phyloP scores from a whole-genome alignment of 257 asterid genomes.

The Solanum ossicruentum region DNA sequence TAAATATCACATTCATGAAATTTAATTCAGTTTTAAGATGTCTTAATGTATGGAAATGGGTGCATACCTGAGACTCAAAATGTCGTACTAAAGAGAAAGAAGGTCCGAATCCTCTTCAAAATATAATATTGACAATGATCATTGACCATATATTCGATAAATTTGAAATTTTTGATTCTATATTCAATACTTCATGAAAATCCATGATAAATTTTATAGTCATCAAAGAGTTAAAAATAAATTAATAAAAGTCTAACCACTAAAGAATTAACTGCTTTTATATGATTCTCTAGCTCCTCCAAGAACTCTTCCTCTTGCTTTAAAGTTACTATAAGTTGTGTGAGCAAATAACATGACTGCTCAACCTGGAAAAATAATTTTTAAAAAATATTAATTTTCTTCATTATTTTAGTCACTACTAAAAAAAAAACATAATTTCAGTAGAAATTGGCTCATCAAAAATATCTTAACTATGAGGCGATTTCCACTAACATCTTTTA shows the following conservation, averaged over 20 bases:
- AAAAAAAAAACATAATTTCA: background rate
- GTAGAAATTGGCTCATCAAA: background rate
- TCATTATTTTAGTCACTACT: background rate
- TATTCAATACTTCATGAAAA: background rate
- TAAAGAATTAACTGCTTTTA: conserved; percentile 13
- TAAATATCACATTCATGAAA: background rate
- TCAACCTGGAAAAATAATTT: conserved; percentile 25
- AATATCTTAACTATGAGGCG: background rate
- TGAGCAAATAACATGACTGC: conserved; percentile 34
- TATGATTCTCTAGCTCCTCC: conserved; percentile 22
- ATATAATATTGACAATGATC: background rate
- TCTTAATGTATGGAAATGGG: background rate
- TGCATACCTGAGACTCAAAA: background rate
- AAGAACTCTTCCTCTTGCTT: conserved; percentile 31
- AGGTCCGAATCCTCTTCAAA: background rate
- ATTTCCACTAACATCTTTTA: background rate
- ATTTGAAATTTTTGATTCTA: background rate
- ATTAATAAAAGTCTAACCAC: conserved; percentile 20
- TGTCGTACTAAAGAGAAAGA: background rate
- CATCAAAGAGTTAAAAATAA: background rate
- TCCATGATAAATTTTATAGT: background rate
- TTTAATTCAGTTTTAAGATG: background rate
- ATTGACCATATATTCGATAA: background rate
- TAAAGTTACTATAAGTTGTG: conserved; percentile 40
- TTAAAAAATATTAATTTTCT: background rate